These are phyloP conservation scores for Alternaria brassicicola DNA, from an alignment of 2,329 filamentous ascomycete species.

Conservation along the genomic window DNA sequence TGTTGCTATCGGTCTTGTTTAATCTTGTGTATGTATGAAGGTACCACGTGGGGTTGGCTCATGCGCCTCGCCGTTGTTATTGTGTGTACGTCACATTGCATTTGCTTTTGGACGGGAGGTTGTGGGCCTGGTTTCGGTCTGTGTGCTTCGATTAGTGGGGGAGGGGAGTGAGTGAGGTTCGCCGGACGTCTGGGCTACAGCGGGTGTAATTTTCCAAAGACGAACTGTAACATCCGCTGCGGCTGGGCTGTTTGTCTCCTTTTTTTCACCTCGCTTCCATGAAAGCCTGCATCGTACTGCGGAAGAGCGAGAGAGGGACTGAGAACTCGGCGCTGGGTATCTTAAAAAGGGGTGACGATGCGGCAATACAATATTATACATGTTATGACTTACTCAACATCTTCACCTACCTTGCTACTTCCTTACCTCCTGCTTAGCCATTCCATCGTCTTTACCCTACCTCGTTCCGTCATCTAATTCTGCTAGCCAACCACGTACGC, in stretches of 20 bases:
- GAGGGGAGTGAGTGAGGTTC: neutral
- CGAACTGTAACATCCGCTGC: neutral
- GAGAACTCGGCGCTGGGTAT: neutral
- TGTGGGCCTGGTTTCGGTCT: neutral
- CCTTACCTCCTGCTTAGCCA: neutral
- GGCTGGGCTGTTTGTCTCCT: neutral
- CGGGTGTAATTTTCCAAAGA: conserved; percentile 16
- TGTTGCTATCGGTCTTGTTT: conserved; percentile 15
- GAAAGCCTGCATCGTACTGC: neutral
- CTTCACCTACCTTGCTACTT: neutral
- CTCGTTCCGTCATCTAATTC: neutral
- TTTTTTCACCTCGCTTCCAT: neutral
- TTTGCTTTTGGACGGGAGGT: neutral
- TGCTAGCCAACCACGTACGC: no score
- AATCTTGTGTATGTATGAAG: conserved; percentile 26
- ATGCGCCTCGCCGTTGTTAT: conserved; percentile 6
- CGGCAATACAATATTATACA: neutral
- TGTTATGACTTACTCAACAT: neutral
- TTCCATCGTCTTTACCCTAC: neutral
- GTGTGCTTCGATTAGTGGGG: neutral
- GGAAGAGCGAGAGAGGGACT: neutral
- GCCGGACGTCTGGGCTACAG: neutral
- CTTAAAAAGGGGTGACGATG: neutral
- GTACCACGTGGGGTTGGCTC: conserved; percentile 6
- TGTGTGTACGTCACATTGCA: neutral